phyloP scores from a whole-genome alignment of 352 stramenopile species.

The Pythium sp. region DNA sequence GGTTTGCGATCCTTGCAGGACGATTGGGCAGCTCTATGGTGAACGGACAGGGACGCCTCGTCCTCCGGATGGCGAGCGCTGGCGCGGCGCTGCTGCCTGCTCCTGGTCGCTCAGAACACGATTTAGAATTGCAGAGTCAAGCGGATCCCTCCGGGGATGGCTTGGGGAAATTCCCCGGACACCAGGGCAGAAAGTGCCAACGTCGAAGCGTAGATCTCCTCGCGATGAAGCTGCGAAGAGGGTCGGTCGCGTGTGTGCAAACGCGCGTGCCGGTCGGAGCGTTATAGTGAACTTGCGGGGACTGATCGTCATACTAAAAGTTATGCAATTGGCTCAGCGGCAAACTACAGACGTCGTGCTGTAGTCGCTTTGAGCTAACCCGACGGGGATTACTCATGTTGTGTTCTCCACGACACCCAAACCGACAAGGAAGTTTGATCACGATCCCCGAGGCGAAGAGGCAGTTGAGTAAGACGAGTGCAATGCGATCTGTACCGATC shows the following conservation, averaged over 20 bases:
- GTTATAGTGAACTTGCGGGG: conserved; percentile 53
- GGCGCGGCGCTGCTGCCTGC: background rate
- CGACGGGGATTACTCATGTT: conserved; percentile 91
- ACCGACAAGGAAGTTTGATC: conserved; percentile 23
- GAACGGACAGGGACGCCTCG: background rate
- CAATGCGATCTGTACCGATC: background rate
- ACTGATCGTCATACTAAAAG: conserved; percentile 91
- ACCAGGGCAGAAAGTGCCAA: conserved; percentile 85
- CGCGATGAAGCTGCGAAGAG: conserved; percentile 65
- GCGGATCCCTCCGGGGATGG: conserved; percentile 45
- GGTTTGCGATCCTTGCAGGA: too few species aligned
- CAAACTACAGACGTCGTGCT: conserved; percentile 57
- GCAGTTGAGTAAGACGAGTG: background rate
- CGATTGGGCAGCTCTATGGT: too few species aligned
- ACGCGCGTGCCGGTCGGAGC: conserved; percentile 19
- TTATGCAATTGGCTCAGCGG: conserved; percentile 90
- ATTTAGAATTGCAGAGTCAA: conserved; percentile 93
- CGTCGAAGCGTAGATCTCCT: conserved; percentile 80
- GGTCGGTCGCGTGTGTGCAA: conserved; percentile 17
- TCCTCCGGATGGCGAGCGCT: background rate
- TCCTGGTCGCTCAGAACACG: conserved; percentile 61
- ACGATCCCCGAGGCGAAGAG: background rate
- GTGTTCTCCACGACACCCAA: conserved; percentile 89
- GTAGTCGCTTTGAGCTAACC: conserved; percentile 79
- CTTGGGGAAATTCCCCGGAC: conserved; percentile 91